Conservation (phyloP, 768 basidiomycete genomes). For the Calocybe indica region DNA sequence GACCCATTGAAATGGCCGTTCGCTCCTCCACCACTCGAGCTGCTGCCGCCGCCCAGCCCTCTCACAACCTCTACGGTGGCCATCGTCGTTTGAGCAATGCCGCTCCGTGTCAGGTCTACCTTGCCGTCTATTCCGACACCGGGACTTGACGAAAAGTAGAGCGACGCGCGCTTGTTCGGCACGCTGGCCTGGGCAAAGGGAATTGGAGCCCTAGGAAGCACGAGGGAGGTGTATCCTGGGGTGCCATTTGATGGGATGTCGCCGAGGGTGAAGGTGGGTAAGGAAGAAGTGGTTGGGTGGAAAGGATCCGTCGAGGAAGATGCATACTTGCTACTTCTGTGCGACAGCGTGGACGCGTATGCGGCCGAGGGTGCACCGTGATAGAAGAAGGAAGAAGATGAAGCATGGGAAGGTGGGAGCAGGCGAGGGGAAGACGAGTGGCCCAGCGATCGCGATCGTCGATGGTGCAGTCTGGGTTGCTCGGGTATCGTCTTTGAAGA, state of each 20-base stretch:
- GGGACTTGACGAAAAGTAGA: background rate
- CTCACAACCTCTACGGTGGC: conserved; percentile 75
- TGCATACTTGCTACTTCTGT: conserved; percentile 10
- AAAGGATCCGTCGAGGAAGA: conserved; percentile 18
- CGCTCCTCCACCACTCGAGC: conserved; percentile 5
- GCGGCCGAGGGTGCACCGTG: background rate
- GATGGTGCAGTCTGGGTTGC: conserved; percentile 2
- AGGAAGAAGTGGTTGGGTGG: conserved; percentile 11
- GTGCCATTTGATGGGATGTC: conserved; percentile 49
- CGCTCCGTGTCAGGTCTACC: conserved; percentile 69
- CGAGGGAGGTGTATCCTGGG: conserved; percentile 48
- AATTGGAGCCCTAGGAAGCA: conserved; percentile 45
- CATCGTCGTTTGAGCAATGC: conserved; percentile 86
- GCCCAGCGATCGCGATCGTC: background rate
- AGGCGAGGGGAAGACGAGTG: no score
- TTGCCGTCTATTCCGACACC: conserved; percentile 35
- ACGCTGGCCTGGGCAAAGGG: conserved; percentile 17
- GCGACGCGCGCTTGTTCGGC: conserved; percentile 6
- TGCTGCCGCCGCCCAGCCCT: conserved; percentile 33
- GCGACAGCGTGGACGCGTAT: conserved; percentile 4
- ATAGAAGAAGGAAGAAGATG: background rate
- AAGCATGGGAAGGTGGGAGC: background rate
- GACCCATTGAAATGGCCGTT: conserved; percentile 6
- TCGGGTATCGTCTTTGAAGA: conserved; percentile 2
- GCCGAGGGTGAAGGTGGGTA: conserved; percentile 21